Evolutionary conservation across 2,329 filamentous ascomycete species (phyloP), one percentile per base, ranked within the genome.

Genomic region (Penicillium frequentans): DNA sequence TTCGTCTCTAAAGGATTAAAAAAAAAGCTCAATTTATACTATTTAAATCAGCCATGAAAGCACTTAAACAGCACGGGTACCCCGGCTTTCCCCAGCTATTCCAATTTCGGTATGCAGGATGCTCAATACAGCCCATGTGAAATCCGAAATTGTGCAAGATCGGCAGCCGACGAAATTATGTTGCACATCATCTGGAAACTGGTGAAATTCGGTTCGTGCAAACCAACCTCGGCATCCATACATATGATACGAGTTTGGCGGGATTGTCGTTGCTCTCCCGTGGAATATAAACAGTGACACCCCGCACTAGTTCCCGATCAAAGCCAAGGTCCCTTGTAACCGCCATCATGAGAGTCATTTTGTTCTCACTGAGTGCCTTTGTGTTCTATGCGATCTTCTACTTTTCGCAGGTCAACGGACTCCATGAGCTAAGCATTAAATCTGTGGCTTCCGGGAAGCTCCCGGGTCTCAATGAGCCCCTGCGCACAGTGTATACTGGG

Each of bases 401-500:
- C 56, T 74, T 72, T 48, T 64, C 68, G 10, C 56, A 68, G 7
- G 59, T 59, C 49, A 76, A 74, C 57, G 72, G 72, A n/a, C 58
- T 70, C 9, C 49, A 68, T 37, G 55, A 48, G 14, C 50, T 71
- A 13, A 59, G 59, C 9, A 29, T 59, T 4, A 45, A 67, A 14
- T 54, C 61, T 6, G 58, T 71, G 19, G 64, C 39, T 10, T 62
- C 67, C 16, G 63, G 64, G 26, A 66, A 57, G 16, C 64, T 74
- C 5, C 68, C 70, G 0, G 70, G 63, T 2, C 54, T 60, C 6
- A 49, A 69, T 45, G 67, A 65, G 14, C 65, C 69, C 13, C 54
- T 76, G 39, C 69, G 70, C 31, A 68, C 65, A 1, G 53, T 64
- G 16, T 74, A 74, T 54, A 76, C 74, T 0, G 74, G 74, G 1